Percentiles rank a stretch among this genome's conserved stretches.
Conservation (phyloP, 441 rosid species). For the Erysimum cheiri region DNA sequence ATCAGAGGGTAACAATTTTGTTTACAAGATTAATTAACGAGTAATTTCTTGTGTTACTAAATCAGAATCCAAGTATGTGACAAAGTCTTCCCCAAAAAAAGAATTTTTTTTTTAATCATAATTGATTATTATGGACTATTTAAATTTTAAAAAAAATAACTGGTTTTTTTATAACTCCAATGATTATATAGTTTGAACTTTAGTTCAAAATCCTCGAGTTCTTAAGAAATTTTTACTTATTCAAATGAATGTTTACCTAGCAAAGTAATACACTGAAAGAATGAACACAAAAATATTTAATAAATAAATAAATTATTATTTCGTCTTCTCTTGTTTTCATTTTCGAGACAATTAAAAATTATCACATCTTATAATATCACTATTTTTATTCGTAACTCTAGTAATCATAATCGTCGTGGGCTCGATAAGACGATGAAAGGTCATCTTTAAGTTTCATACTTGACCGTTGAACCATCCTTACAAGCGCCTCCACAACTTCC, state of each 20-base stretch:
- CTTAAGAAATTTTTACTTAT: too few species aligned
- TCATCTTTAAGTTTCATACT: conserved; percentile 66
- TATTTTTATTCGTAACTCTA: conserved; percentile 15
- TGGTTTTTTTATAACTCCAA: too few species aligned
- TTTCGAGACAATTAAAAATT: background rate
- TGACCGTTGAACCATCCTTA: conserved; percentile 68
- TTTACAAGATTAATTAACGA: too few species aligned
- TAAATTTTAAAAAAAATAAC: too few species aligned
- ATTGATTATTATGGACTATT: too few species aligned
- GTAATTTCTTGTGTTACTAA: too few species aligned
- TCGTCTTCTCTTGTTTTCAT: background rate
- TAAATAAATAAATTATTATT: background rate
- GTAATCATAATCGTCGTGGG: conserved; percentile 51
- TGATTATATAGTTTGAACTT: too few species aligned
- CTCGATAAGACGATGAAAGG: conserved; percentile 52
- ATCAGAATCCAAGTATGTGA: too few species aligned
- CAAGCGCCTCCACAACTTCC: conserved; percentile 78
- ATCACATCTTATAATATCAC: background rate
- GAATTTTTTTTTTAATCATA: too few species aligned
- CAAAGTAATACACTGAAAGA: background rate
- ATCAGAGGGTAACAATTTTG: too few species aligned
- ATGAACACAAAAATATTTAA: background rate
- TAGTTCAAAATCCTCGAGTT: too few species aligned
- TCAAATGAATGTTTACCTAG: background rate
- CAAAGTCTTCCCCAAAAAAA: too few species aligned